Evolutionary conservation across 768 basidiomycete species (phyloP).

Genomic region (Leccinum barrowsii): DNA sequence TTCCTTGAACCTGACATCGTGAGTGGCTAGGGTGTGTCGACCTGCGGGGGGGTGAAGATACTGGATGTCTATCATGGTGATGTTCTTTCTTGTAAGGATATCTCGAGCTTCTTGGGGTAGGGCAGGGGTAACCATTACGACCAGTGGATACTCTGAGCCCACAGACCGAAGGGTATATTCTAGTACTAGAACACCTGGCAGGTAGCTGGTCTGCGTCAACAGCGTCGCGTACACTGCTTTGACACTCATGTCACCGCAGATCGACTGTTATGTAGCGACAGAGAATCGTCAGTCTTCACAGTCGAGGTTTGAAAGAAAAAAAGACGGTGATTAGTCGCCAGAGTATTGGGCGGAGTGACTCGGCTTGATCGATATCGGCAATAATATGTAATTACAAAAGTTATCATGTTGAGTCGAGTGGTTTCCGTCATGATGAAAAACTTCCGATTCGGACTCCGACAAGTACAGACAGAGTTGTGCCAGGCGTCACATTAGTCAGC

Average conservation of each 20-base stretch:
- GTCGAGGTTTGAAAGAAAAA: not conserved
- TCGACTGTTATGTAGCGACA: not conserved
- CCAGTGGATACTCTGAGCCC: slow-evolving; percentile 63
- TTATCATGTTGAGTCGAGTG: not conserved
- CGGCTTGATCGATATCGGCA: not conserved
- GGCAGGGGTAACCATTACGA: slow-evolving; percentile 70
- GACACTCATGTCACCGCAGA: slow-evolving; percentile 28
- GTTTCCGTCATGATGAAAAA: too few relatives aligned
- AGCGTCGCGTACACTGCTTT: slow-evolving; percentile 72
- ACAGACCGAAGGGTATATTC: slow-evolving; percentile 50
- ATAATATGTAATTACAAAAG: not conserved
- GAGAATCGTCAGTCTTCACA: not conserved
- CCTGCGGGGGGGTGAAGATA: slow-evolving; percentile 50
- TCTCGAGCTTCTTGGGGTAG: slow-evolving; percentile 49
- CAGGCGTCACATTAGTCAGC: too few relatives aligned
- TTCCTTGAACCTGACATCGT: slow-evolving; percentile 52
- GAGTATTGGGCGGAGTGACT: not conserved
- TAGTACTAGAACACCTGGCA: slow-evolving; percentile 55
- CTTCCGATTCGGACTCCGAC: too few relatives aligned
- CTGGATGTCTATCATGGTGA: slow-evolving; percentile 58
- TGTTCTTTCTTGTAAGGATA: slow-evolving; percentile 50
- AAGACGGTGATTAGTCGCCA: not conserved
- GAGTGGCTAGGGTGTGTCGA: slow-evolving; percentile 27
- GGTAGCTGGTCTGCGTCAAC: slow-evolving; percentile 62
- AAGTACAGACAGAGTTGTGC: too few relatives aligned